Conservation (phyloP, 2,329 filamentous ascomycete genomes). For the Xylaria sp. region DNA sequence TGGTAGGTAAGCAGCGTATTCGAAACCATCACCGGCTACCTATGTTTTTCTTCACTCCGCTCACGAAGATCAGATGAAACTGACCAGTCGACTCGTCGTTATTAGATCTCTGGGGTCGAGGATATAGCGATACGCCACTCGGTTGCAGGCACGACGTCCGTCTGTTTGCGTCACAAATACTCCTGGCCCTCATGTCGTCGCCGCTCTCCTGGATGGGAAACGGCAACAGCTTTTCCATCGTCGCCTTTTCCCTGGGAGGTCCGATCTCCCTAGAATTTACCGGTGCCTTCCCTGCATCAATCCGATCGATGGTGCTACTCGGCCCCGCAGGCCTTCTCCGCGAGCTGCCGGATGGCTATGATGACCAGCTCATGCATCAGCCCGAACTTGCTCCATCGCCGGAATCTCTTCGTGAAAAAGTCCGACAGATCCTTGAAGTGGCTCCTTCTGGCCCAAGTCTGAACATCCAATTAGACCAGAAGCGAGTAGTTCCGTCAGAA, state of each 20-base stretch:
- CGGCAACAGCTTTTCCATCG: slow-evolving; percentile 20
- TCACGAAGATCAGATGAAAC: neutral
- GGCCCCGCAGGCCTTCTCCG: slow-evolving; percentile 26
- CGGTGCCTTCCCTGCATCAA: slow-evolving; percentile 13
- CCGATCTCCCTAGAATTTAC: slow-evolving; percentile 27
- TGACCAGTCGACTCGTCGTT: slow-evolving; percentile 1
- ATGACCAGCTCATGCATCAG: slow-evolving; percentile 24
- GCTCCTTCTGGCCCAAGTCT: slow-evolving; percentile 13
- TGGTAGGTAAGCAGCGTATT: slow-evolving; percentile 29
- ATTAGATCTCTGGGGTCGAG: slow-evolving; percentile 34
- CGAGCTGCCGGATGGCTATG: slow-evolving; percentile 25
- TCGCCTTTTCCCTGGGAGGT: slow-evolving; percentile 27
- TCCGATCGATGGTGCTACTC: slow-evolving; percentile 24
- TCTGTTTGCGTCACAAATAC: slow-evolving; percentile 25
- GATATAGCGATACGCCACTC: slow-evolving; percentile 33
- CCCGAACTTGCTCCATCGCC: slow-evolving; percentile 22
- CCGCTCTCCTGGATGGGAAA: slow-evolving; percentile 23
- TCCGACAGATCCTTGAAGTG: slow-evolving; percentile 25
- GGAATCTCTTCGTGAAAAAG: slow-evolving; percentile 26
- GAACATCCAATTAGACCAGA: slow-evolving; percentile 13
- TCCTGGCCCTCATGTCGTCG: slow-evolving; percentile 21
- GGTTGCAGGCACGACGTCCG: slow-evolving; percentile 23
- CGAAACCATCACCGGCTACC: neutral
- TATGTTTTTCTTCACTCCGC: neutral
- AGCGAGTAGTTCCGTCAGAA: slow-evolving; percentile 2